Evolutionary conservation across 2,329 filamentous ascomycete genomes (phyloP), one percentile per base, ranked within the genome.

Genomic region (Ophiostoma triangulosporum): DNA sequence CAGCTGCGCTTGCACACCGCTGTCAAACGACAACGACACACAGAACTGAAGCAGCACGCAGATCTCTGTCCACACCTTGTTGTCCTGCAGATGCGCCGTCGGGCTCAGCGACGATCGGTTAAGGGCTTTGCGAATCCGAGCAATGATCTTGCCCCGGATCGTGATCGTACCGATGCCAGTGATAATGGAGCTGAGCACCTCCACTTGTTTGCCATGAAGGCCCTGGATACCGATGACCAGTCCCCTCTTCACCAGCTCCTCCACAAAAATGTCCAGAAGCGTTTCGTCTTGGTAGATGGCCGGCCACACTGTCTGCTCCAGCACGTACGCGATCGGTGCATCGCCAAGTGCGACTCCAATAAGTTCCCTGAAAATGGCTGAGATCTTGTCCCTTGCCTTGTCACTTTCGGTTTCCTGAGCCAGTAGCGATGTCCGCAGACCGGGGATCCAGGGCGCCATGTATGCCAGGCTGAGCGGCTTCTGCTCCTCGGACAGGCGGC

Each of bases 261-360:
- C 82, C 17, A 85, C 64, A 58, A 86, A 80, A 11, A 85, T 77
- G 26, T 86, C 82, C 2, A 83, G 69, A 11, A 84, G 70, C 8
- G 79, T 71, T 60, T 86, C 82, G 57, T 86, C 82, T 56, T 76
- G 73, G 52, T 76, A 75, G 45, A 86, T 80, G 3, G 71, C 71
- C 4, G 81, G 81, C 80, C 81, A 84, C 11, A 84, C 76, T 14
- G 73, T 75, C 58, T 83, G 79, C 62, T 84, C 78, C n/a, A 86
- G 68, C 2, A 75, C 75, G 50, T 77, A 77, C 51, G 71, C 72
- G 26, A 85, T 69, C 14, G 73, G 72, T 15, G 79, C 73, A 59
- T 85, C 81, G 45, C 76, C 71, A 22, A 83, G 71, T 1, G 78
- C 75, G 3, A 85, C 72, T 53, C 85, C 81, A 55, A 86, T 81